Conservation (phyloP, 1,139 yeast genomes). For the Sugiyamaella sp. region DNA sequence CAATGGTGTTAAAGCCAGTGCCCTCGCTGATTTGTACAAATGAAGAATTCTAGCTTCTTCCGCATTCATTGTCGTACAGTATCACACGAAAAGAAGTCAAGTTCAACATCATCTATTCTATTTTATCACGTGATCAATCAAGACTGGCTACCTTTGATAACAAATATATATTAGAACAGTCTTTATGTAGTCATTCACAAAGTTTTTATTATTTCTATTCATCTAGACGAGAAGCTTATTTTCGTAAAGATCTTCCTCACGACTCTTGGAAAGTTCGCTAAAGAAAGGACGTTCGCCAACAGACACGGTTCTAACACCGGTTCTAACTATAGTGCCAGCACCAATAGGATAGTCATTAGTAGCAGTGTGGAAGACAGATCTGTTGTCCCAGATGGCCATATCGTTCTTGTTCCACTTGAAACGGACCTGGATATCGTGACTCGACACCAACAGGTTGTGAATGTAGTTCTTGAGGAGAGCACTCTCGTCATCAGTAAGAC, state of each 20-base stretch:
- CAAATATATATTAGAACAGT: background rate
- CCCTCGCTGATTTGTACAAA: slow-evolving; percentile 25
- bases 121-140: too few species aligned
- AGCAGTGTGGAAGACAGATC: slow-evolving; percentile 41
- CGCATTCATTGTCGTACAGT: background rate
- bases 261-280: slow-evolving; percentile 24
- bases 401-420: slow-evolving; percentile 60
- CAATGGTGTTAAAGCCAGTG: slow-evolving; percentile 20
- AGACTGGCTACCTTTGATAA: too few species aligned
- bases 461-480: slow-evolving; percentile 48
- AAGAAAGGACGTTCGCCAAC: slow-evolving; percentile 37
- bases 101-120: too few species aligned
- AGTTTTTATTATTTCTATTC: too few species aligned
- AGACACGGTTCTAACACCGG: slow-evolving; percentile 29
- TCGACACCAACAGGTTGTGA: slow-evolving; percentile 47
- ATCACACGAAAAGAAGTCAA: too few species aligned
- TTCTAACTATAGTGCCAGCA: slow-evolving; percentile 29
- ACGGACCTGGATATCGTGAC: slow-evolving; percentile 46
- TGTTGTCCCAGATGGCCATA: slow-evolving; percentile 50
- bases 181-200: background rate
- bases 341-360: slow-evolving; percentile 30
- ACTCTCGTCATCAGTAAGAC: slow-evolving; percentile 47
- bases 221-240: background rate
- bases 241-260: slow-evolving; percentile 26
- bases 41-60: slow-evolving; percentile 16